Conservation (phyloP, 768 basidiomycete species). For the Lactifluus piperatus region DNA sequence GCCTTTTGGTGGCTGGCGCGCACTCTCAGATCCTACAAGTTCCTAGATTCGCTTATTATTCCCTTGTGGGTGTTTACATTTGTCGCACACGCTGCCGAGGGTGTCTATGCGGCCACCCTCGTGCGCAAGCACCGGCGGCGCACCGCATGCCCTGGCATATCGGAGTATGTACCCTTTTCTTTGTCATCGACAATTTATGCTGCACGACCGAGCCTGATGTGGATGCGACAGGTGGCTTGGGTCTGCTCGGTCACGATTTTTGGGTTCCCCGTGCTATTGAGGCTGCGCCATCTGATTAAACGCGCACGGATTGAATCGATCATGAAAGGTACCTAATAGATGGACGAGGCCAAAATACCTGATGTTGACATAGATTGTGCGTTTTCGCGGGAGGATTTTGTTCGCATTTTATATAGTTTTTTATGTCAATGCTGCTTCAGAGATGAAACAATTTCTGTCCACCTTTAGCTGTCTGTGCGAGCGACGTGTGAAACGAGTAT, state of each 20-base stretch:
- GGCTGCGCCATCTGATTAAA: constrained; percentile 53
- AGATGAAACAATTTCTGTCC: neutral
- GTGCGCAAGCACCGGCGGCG: constrained; percentile 48
- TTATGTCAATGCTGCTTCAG: neutral
- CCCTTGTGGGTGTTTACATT: constrained; percentile 28
- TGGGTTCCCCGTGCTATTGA: constrained; percentile 47
- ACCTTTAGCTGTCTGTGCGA: too few species aligned
- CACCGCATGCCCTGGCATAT: constrained; percentile 37
- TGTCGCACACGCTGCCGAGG: constrained; percentile 39
- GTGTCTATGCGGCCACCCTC: constrained; percentile 38
- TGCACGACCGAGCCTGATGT: neutral
- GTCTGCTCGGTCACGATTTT: constrained; percentile 39
- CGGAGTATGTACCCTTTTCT: constrained; percentile 31
- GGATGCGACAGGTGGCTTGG: constrained; percentile 39
- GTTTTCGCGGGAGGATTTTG: neutral
- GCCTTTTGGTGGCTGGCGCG: constrained; percentile 27
- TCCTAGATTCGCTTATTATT: constrained; percentile 25
- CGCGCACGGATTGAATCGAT: constrained; percentile 67
- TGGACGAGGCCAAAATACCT: neutral
- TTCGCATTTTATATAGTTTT: neutral
- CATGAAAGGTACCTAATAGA: constrained; percentile 53
- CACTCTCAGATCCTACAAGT: constrained; percentile 26
- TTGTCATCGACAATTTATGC: neutral
- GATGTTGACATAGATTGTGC: neutral
- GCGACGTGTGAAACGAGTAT: neutral